These are phyloP conservation scores for Nepenthes alata DNA, from an alignment of 179 eudicot genomes.

Conservation along the genomic window DNA sequence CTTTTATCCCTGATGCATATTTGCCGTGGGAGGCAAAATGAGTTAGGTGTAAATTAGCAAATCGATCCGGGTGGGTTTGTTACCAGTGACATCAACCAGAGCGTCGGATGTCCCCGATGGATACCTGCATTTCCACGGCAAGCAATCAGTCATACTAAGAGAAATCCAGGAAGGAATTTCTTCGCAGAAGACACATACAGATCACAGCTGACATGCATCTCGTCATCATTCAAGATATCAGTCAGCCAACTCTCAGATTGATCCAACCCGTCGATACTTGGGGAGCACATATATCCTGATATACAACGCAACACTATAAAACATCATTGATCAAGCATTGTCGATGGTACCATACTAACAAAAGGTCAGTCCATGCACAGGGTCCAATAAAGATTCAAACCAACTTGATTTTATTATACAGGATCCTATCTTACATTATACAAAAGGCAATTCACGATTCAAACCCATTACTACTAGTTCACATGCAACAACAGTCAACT, in stretches of 20 bases:
- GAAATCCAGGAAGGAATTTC: not conserved
- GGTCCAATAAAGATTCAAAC: too few relatives aligned
- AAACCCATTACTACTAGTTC: too few relatives aligned
- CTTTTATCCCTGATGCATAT: too few relatives aligned
- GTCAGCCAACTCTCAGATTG: constrained; percentile 80
- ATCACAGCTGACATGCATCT: constrained; percentile 36
- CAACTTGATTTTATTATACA: too few relatives aligned
- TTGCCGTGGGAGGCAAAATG: too few relatives aligned
- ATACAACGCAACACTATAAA: not conserved
- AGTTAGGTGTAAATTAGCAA: too few relatives aligned
- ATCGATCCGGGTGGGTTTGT: too few relatives aligned
- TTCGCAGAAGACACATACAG: constrained; percentile 23
- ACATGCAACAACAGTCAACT: too few relatives aligned
- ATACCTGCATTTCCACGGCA: constrained; percentile 25
- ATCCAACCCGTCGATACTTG: constrained; percentile 44
- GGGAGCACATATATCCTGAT: constrained; percentile 29
- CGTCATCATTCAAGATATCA: constrained; percentile 59
- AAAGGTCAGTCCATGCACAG: too few relatives aligned
- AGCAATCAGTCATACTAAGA: not conserved
- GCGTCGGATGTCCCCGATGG: constrained; percentile 32
- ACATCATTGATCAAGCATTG: not conserved
- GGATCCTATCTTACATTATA: too few relatives aligned
- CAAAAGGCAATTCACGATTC: too few relatives aligned
- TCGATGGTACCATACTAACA: too few relatives aligned
- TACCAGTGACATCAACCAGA: constrained; percentile 46